A percentile compares a stretch with the other conserved stretches of the same genome.
phyloP scores from a whole-genome alignment of 2,329 filamentous ascomycete genomes.

The Mollisiaceae sp. region DNA sequence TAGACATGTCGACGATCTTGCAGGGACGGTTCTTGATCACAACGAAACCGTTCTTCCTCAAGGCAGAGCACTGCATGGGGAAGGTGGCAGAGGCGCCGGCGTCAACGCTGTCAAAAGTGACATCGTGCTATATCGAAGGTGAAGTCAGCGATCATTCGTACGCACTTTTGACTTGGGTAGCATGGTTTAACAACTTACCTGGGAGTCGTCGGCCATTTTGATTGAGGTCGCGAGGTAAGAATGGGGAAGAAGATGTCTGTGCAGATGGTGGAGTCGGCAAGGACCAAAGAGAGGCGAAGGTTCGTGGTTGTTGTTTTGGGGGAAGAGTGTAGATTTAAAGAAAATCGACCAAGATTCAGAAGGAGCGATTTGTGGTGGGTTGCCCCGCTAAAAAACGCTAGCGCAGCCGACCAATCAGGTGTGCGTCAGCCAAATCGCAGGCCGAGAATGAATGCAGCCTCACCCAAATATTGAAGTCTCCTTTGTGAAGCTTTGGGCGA shows the following conservation, averaged over 20 bases:
- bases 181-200: conserved; percentile 19
- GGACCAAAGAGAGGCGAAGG: conserved; percentile 31
- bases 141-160: conserved; percentile 22
- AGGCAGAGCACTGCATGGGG: conserved; percentile 99
- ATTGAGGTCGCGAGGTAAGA: conserved; percentile 38
- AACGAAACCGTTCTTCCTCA: conserved; percentile 99
- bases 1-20: conserved; percentile 99
- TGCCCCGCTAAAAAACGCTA: conserved; percentile 1
- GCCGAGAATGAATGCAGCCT: not conserved
- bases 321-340: conserved; percentile 20
- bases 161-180: conserved; percentile 7
- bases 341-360: conserved; percentile 12
- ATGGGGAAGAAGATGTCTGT: conserved; percentile 25
- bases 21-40: conserved; percentile 98
- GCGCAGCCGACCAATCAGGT: not conserved
- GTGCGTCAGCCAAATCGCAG: conserved; percentile 1
- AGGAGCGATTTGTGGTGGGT: conserved; percentile 11
- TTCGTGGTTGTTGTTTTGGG: conserved; percentile 26
- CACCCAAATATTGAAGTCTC: not conserved
- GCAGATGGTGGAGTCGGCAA: conserved; percentile 26
- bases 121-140: conserved; percentile 40
- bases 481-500: not conserved
- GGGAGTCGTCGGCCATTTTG: conserved; percentile 3
- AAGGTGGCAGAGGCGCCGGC: conserved; percentile 93
- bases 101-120: conserved; percentile 91